phyloP scores from a whole-genome alignment of 495 filamentous ascomycete genomes.

The Penicillium coprophilum region DNA sequence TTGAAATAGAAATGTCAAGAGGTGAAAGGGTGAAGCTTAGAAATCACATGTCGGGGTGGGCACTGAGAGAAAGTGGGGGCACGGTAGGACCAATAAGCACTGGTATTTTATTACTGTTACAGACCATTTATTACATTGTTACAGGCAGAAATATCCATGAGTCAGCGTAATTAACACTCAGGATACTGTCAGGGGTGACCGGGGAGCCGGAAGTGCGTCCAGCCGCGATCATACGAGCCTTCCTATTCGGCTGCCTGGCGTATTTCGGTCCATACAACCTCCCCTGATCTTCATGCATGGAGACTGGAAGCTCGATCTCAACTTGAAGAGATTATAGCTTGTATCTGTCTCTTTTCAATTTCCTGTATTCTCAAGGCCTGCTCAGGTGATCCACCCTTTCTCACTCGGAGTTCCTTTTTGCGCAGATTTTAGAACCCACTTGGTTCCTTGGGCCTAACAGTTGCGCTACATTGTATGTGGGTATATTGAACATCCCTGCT shows the following conservation, averaged over 20 bases:
- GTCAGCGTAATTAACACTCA: conserved; percentile 7
- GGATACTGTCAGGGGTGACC: conserved; percentile 14
- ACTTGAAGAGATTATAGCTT: conserved; percentile 9
- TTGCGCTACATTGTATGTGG: conserved; percentile 22
- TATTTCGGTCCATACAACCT: background rate
- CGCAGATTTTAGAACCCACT: conserved; percentile 25
- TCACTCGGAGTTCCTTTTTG: conserved; percentile 19
- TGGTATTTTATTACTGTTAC: conserved; percentile 1
- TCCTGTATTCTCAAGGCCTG: background rate
- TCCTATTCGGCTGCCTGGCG: conserved; percentile 5
- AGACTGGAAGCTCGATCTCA: conserved; percentile 3
- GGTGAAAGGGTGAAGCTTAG: background rate
- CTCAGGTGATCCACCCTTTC: conserved; percentile 20
- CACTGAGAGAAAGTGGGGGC: conserved; percentile 8
- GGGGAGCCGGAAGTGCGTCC: conserved; percentile 37
- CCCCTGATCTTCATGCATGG: conserved; percentile 14
- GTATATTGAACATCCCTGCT: conserved; percentile 19
- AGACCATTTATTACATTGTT: background rate
- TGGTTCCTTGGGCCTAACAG: conserved; percentile 17
- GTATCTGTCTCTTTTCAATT: background rate
- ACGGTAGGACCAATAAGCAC: conserved; percentile 10
- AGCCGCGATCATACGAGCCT: conserved; percentile 47
- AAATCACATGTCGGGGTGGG: conserved; percentile 22
- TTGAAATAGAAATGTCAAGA: background rate
- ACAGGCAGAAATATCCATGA: background rate